Conservation (phyloP, 148 eudicot species). For the Arbutus unedo region DNA sequence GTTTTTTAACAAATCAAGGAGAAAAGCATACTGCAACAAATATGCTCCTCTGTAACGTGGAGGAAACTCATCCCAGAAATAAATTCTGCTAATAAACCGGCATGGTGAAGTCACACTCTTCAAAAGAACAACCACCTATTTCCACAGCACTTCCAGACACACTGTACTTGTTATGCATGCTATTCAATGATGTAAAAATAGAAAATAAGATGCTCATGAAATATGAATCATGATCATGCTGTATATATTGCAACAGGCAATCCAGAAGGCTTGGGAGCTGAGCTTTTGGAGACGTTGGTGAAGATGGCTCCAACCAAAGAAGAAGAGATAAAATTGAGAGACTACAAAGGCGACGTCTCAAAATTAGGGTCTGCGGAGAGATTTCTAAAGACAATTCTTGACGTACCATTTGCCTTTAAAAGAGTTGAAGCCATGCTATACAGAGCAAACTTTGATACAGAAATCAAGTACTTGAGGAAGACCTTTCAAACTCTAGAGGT, state of each 20-base stretch:
- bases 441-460: conserved; percentile 81
- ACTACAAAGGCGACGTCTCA: conserved; percentile 69
- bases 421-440: conserved; percentile 94
- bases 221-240: neutral
- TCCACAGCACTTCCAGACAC: neutral
- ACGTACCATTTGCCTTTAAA: conserved; percentile 86
- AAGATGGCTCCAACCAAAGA: conserved; percentile 99
- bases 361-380: conserved; percentile 88
- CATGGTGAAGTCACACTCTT: neutral
- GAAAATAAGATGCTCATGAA: conserved; percentile 6
- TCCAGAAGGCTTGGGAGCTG: conserved; percentile 74
- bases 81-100: neutral
- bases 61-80: conserved; percentile 9
- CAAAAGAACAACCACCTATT: neutral
- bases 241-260: conserved; percentile 53
- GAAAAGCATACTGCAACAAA: neutral
- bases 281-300: conserved; percentile 82
- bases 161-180: neutral
- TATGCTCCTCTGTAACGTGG: neutral
- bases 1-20: neutral
- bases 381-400: conserved; percentile 82
- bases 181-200: neutral
- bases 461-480: conserved; percentile 70
- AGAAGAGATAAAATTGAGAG: conserved; percentile 84
- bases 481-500: conserved; percentile 87